Conservation (phyloP, 495 filamentous ascomycete genomes). For the Chaetomidium leptoderma region DNA sequence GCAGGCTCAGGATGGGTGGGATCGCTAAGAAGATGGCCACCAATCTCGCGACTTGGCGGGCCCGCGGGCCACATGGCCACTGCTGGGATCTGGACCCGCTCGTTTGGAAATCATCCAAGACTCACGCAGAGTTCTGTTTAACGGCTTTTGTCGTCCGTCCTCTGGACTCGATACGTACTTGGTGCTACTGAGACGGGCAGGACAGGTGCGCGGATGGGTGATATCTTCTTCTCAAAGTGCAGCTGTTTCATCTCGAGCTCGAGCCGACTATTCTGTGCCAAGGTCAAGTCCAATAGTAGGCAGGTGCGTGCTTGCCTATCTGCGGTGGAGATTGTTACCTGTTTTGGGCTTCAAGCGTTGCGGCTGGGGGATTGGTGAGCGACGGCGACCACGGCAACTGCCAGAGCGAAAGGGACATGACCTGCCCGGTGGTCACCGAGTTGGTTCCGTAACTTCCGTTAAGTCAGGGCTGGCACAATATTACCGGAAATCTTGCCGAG, state of each 20-base stretch:
- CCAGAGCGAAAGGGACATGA: neutral
- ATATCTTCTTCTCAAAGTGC: neutral
- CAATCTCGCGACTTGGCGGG: slow-evolving; percentile 14
- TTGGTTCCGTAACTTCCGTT: too few relatives aligned
- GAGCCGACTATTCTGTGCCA: too few relatives aligned
- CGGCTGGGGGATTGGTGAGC: slow-evolving; percentile 1
- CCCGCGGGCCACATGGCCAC: slow-evolving; percentile 17
- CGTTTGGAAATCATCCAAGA: slow-evolving; percentile 5
- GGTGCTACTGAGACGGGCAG: neutral
- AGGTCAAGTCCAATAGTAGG: too few relatives aligned
- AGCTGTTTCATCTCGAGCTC: too few relatives aligned
- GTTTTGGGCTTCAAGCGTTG: neutral
- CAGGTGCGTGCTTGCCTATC: neutral
- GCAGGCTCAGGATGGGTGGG: neutral
- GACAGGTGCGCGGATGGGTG: neutral
- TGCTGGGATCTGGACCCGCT: slow-evolving; percentile 20
- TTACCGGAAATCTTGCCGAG: neutral
- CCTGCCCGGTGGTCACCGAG: neutral
- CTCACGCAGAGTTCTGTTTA: neutral
- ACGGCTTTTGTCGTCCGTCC: too few relatives aligned
- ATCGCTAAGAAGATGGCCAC: slow-evolving; percentile 1
- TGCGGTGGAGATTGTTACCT: neutral
- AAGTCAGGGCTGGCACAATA: neutral
- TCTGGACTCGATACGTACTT: too few relatives aligned
- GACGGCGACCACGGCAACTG: neutral